Conservation (phyloP, 2,329 filamentous ascomycete genomes). For the Sclerotinia trifoliorum region DNA sequence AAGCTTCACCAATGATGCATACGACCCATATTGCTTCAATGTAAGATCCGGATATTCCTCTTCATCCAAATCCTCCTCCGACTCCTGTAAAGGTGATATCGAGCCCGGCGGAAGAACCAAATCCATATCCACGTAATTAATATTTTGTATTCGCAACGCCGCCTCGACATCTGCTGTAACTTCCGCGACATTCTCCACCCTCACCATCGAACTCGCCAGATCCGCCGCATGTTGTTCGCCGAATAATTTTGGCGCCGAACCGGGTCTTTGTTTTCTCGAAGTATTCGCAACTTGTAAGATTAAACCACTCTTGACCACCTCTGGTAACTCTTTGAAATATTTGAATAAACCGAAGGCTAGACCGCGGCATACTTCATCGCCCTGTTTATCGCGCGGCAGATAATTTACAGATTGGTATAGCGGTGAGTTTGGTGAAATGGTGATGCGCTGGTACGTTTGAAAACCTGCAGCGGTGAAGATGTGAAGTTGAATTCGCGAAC, state of each 20-base stretch:
- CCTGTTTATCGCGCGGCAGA: constrained; percentile 89
- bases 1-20: constrained; percentile 71
- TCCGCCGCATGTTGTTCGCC: constrained; percentile 91
- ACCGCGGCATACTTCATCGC: constrained; percentile 87
- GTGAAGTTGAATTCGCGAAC: constrained; percentile 91
- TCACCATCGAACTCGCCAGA: constrained; percentile 79
- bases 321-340: constrained; percentile 86
- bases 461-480: constrained; percentile 87
- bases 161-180: constrained; percentile 71
- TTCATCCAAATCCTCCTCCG: constrained; percentile 60
- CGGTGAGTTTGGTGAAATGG: constrained; percentile 87
- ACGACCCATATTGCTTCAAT: constrained; percentile 70
- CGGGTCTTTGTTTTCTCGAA: constrained; percentile 53
- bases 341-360: constrained; percentile 91
- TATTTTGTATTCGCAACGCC: constrained; percentile 75
- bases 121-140: constrained; percentile 85
- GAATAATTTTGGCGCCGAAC: constrained; percentile 66
- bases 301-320: constrained; percentile 70
- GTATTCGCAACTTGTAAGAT: constrained; percentile 47
- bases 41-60: constrained; percentile 65
- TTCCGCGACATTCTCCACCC: constrained; percentile 72
- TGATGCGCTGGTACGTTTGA: constrained; percentile 85
- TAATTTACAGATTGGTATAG: constrained; percentile 88
- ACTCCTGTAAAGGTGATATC: constrained; percentile 61
- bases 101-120: constrained; percentile 77